Evolutionary conservation across 2,329 filamentous ascomycete species (phyloP).

Genomic region (Calonectria pteridis): DNA sequence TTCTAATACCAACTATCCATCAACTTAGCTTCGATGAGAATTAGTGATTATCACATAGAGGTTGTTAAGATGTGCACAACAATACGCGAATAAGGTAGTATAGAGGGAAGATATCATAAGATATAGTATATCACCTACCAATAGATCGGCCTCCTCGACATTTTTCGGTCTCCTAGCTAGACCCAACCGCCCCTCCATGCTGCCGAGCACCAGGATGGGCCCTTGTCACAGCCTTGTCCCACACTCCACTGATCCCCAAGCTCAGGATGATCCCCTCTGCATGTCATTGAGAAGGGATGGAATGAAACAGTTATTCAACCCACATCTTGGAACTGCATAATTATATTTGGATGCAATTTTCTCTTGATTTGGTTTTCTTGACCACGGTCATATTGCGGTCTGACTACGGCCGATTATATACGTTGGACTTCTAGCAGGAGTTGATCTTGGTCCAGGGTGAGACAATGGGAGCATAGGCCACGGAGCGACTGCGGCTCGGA

Average conservation of each 20-base stretch:
- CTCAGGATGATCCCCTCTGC: not conserved
- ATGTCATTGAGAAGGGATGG: not conserved
- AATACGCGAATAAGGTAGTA: not conserved
- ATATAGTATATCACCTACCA: not conserved
- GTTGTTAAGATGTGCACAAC: not conserved
- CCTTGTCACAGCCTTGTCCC: not conserved
- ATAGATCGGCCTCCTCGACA: not conserved
- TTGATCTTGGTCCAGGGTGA: not conserved
- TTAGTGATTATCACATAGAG: not conserved
- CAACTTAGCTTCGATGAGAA: not conserved
- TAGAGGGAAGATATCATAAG: not conserved
- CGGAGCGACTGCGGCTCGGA: not conserved
- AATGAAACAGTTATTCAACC: not conserved
- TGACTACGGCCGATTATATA: not conserved
- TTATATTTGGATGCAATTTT: not conserved
- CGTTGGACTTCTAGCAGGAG: not conserved
- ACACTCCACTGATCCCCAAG: not conserved
- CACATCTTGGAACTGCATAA: not conserved
- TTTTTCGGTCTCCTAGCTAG: not conserved
- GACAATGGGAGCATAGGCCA: not conserved
- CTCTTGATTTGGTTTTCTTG: not conserved
- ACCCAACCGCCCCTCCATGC: not conserved
- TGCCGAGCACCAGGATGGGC: not conserved
- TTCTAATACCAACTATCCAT: not conserved
- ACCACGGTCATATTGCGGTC: not conserved